Evolutionary conservation across 208 protist genomes (phyloP).

Genomic region (Trypanosoma boissoni): DNA sequence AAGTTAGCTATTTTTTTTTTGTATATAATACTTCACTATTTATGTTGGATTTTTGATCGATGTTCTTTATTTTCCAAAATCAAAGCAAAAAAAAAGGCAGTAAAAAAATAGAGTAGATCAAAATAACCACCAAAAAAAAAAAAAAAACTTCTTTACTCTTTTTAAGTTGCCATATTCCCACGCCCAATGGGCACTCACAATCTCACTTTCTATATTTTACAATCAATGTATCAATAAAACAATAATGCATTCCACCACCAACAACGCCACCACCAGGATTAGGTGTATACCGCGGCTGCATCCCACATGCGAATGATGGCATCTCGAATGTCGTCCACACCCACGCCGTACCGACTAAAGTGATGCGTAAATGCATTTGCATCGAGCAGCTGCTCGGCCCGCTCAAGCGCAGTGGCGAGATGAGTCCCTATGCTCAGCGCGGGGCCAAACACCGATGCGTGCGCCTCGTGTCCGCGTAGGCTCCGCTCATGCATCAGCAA

Average conservation of each 20-base stretch:
- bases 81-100: too few relatives aligned
- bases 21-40: slow-evolving; percentile 1
- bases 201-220: too few relatives aligned
- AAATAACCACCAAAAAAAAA: too few relatives aligned
- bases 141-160: slow-evolving; percentile 6
- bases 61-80: slow-evolving; percentile 7
- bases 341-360: slow-evolving; percentile 61
- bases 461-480: slow-evolving; percentile 14
- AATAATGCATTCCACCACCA: background rate
- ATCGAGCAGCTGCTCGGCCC: slow-evolving; percentile 44
- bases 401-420: slow-evolving; percentile 29
- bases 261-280: background rate
- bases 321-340: slow-evolving; percentile 42
- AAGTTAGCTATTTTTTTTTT: background rate
- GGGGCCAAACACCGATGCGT: slow-evolving; percentile 54
- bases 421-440: slow-evolving; percentile 34
- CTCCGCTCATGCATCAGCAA: slow-evolving; percentile 14
- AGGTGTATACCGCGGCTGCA: slow-evolving; percentile 45
- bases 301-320: slow-evolving; percentile 52
- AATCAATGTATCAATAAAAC: slow-evolving; percentile 10
- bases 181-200: too few relatives aligned
- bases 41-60: background rate
- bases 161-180: too few relatives aligned
- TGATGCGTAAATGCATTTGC: slow-evolving; percentile 74
- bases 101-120: too few relatives aligned